These are phyloP conservation scores for Erodium moschatum DNA, from an alignment of 441 rosid species.

Conservation along the genomic window DNA sequence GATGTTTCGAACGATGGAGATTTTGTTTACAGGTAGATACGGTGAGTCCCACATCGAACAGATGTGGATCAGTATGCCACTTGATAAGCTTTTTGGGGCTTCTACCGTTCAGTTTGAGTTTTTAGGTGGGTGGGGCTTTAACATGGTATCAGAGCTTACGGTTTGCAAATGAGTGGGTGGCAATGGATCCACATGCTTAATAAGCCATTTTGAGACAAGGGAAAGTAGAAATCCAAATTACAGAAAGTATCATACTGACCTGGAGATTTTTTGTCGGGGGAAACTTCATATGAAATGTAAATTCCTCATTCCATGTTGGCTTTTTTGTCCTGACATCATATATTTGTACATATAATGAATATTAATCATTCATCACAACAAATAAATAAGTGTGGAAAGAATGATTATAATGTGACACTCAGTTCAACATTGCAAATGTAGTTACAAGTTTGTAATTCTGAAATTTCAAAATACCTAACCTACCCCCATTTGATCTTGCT, in stretches of 20 bases:
- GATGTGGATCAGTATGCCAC: no score
- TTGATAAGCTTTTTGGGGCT: no score
- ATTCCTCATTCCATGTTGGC: slow-evolving; percentile 86
- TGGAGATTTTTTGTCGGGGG: slow-evolving; percentile 53
- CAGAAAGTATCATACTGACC: slow-evolving; percentile 35
- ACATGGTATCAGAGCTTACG: no score
- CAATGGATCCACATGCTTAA: no score
- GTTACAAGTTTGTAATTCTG: not conserved
- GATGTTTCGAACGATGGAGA: no score
- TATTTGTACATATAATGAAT: slow-evolving; percentile 1
- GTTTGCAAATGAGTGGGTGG: no score
- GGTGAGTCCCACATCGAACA: no score
- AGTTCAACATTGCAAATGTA: not conserved
- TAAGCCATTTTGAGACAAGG: no score
- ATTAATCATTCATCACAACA: not conserved
- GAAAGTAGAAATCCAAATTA: slow-evolving; percentile 9
- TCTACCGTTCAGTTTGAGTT: no score
- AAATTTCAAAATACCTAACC: not conserved
- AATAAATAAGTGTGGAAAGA: not conserved
- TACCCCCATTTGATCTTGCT: slow-evolving; percentile 78
- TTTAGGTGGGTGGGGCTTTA: no score
- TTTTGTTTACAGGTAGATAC: no score
- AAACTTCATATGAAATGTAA: slow-evolving; percentile 55
- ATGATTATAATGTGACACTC: not conserved
- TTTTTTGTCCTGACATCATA: slow-evolving; percentile 54